A percentile compares a stretch with the other conserved stretches of the same genome.
These are phyloP conservation scores for Heliamphora pulchella DNA, from an alignment of 179 eudicot genomes.

Conservation along the genomic window DNA sequence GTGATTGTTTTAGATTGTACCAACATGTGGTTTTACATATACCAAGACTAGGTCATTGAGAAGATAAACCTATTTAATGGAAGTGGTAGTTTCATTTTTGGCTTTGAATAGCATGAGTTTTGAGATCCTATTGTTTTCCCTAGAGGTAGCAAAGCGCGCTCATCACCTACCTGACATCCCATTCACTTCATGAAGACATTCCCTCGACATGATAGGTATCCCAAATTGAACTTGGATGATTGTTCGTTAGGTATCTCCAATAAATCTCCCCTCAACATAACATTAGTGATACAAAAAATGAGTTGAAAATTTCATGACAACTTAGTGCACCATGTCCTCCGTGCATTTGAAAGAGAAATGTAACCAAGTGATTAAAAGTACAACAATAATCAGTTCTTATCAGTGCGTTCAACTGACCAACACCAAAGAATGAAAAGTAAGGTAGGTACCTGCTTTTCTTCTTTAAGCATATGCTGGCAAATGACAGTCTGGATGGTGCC, in stretches of 20 bases:
- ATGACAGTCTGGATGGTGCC: constrained; percentile 50
- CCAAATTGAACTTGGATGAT: not conserved
- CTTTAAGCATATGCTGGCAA: constrained; percentile 79
- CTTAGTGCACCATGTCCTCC: not conserved
- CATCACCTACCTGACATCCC: not conserved
- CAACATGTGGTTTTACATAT: not conserved
- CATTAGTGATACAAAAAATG: not conserved
- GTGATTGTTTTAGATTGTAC: not conserved
- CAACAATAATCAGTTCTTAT: not conserved
- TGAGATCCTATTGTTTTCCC: not conserved
- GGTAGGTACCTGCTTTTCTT: constrained; percentile 72
- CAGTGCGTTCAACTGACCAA: not conserved
- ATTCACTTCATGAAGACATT: not conserved
- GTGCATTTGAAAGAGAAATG: not conserved
- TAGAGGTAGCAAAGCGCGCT: not conserved
- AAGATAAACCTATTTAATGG: not conserved
- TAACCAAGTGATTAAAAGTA: not conserved
- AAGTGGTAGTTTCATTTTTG: not conserved
- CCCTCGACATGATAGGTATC: not conserved
- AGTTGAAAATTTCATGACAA: not conserved
- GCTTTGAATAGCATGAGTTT: not conserved
- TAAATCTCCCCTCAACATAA: not conserved
- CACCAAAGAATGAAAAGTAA: not conserved
- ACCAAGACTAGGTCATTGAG: not conserved
- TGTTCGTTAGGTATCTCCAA: not conserved